A percentile compares a stretch with the other conserved stretches of the same genome.
Evolutionary conservation across 129 eudicot genomes (phyloP).

Genomic region (Kitagawia praeruptora): DNA sequence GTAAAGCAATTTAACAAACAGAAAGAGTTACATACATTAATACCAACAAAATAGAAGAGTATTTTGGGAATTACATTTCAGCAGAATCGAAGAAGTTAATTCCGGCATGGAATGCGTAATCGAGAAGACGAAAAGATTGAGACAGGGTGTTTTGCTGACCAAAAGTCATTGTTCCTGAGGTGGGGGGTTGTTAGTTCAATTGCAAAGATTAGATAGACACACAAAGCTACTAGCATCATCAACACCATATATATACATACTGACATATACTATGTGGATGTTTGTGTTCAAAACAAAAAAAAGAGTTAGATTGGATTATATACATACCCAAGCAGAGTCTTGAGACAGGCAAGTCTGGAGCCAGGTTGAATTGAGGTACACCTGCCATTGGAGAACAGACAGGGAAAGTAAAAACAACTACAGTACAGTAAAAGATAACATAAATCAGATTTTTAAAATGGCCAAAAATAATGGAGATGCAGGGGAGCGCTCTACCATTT

Average conservation of each 20-base stretch:
- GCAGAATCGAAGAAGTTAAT: constrained; percentile 95
- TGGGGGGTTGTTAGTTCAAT: neutral
- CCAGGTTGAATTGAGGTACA: constrained; percentile 61
- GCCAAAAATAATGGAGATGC: constrained; percentile 53
- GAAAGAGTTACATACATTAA: neutral
- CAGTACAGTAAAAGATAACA: neutral
- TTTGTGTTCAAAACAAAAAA: neutral
- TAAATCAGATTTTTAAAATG: neutral
- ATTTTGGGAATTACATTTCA: constrained; percentile 47
- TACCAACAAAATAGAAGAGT: too few relatives aligned
- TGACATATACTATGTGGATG: neutral
- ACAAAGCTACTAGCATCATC: neutral
- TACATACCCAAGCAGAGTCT: constrained; percentile 69
- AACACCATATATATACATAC: neutral
- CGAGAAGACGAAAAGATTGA: constrained; percentile 66
- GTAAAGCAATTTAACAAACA: neutral
- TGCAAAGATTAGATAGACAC: neutral
- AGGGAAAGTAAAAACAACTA: neutral
- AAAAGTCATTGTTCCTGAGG: constrained; percentile 79
- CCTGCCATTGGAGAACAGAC: constrained; percentile 30
- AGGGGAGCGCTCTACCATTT: constrained; percentile 99
- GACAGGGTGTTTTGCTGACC: constrained; percentile 72
- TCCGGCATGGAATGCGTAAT: constrained; percentile 75
- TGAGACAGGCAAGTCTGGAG: constrained; percentile 62
- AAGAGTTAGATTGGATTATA: neutral